Percentiles rank a stretch among this genome's conserved stretches.
These are phyloP conservation scores for Priceomyces carsonii DNA, from an alignment of 805 yeast species.

Conservation along the genomic window DNA sequence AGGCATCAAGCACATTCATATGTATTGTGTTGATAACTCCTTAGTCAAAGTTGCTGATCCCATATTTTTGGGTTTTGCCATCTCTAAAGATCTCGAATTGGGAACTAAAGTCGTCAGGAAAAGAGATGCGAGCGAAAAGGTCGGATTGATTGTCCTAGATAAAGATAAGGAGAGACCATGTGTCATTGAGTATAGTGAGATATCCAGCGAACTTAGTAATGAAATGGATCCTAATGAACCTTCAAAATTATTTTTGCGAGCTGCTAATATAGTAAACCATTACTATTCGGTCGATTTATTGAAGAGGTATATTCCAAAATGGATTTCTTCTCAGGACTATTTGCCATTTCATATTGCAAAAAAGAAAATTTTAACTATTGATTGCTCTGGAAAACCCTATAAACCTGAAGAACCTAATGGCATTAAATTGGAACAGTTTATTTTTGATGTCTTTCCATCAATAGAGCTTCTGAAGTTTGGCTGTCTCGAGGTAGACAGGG, in stretches of 20 bases:
- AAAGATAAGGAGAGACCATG: constrained; percentile 62
- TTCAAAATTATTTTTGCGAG: constrained; percentile 67
- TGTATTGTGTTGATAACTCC: constrained; percentile 96
- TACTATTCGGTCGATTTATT: constrained; percentile 85
- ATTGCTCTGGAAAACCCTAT: constrained; percentile 39
- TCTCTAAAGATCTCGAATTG: constrained; percentile 61
- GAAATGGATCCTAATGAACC: constrained; percentile 57
- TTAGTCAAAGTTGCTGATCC: constrained; percentile 95
- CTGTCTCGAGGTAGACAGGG: constrained; percentile 85
- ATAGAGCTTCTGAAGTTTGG: constrained; percentile 76
- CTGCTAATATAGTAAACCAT: constrained; percentile 97
- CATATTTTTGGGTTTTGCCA: constrained; percentile 80
- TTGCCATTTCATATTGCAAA: constrained; percentile 95
- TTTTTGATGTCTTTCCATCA: constrained; percentile 90
- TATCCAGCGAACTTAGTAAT: constrained; percentile 69
- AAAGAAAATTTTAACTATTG: constrained; percentile 75
- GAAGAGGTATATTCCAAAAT: constrained; percentile 54
- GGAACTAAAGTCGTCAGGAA: constrained; percentile 96
- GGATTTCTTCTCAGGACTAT: constrained; percentile 64
- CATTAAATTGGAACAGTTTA: constrained; percentile 92
- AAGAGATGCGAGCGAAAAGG: constrained; percentile 82
- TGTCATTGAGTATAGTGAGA: constrained; percentile 94
- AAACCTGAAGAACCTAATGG: constrained; percentile 86
- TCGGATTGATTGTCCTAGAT: constrained; percentile 85
- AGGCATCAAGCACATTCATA: constrained; percentile 86